Percentiles rank a stretch among this genome's conserved stretches.
phyloP scores from a whole-genome alignment of 768 basidiomycete species.

The Mrakia gelida region DNA sequence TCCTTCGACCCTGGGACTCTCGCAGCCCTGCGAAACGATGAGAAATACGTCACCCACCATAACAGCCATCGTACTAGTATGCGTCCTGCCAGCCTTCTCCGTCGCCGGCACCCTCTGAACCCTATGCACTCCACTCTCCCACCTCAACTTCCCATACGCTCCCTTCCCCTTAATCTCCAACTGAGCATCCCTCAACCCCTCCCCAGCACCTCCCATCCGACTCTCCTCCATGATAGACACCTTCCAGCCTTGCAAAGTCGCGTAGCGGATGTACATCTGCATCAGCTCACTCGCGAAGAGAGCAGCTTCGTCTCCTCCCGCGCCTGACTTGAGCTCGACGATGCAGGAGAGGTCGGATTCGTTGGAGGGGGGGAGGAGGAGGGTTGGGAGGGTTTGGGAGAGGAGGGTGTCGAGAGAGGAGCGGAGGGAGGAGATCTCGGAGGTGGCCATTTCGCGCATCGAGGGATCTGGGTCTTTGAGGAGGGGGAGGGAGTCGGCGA shows the following conservation, averaged over 20 bases:
- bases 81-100: slow-evolving; percentile 78
- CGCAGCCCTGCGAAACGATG: background rate
- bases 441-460: slow-evolving; percentile 67
- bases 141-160: slow-evolving; percentile 71
- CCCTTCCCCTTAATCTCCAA: slow-evolving; percentile 73
- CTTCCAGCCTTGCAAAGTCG: slow-evolving; percentile 58
- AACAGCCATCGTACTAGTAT: slow-evolving; percentile 84
- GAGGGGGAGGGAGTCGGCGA: slow-evolving; percentile 60
- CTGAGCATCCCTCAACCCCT: slow-evolving; percentile 46
- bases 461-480: slow-evolving; percentile 68
- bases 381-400: slow-evolving; percentile 53
- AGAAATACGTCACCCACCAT: slow-evolving; percentile 57
- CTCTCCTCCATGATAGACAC: slow-evolving; percentile 42
- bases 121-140: slow-evolving; percentile 94
- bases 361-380: slow-evolving; percentile 67
- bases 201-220: slow-evolving; percentile 32
- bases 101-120: slow-evolving; percentile 92
- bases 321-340: slow-evolving; percentile 86
- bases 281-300: slow-evolving; percentile 74
- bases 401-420: slow-evolving; percentile 41
- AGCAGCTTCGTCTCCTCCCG: slow-evolving; percentile 82
- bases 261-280: slow-evolving; percentile 74
- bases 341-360: slow-evolving; percentile 69
- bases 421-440: slow-evolving; percentile 58
- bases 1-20: background rate